Percentiles rank a stretch among this genome's conserved stretches.
phyloP scores from a whole-genome alignment of 371 early-diverging fungal species.

The Mucor indicus region DNA sequence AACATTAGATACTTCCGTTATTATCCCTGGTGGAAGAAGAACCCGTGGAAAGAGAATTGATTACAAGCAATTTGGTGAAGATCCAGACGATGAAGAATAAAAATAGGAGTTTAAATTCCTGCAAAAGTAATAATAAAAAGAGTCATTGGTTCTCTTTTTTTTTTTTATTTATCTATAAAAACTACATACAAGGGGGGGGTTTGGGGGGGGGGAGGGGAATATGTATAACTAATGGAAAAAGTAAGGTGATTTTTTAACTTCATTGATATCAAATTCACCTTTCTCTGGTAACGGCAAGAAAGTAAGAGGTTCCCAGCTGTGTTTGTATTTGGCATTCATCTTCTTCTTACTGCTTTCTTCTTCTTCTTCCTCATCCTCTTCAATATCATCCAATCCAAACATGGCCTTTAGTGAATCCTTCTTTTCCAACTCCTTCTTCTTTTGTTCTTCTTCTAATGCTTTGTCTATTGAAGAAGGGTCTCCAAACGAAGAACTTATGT shows the following conservation, averaged over 20 bases:
- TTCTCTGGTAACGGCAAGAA: conserved; percentile 76
- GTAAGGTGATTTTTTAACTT: conserved; percentile 81
- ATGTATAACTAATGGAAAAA: conserved; percentile 70
- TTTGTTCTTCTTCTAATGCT: conserved; percentile 22
- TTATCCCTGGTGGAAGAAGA: conserved; percentile 64
- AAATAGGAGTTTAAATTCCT: no score
- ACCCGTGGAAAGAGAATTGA: conserved; percentile 74
- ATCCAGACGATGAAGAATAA: conserved; percentile 57
- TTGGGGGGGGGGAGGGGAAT: no score
- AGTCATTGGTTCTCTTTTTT: no score
- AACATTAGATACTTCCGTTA: conserved; percentile 58
- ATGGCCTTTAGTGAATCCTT: conserved; percentile 27
- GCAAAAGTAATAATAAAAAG: no score
- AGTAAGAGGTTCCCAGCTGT: conserved; percentile 68
- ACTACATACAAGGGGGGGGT: no score
- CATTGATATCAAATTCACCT: conserved; percentile 83
- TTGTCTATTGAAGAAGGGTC: conserved; percentile 9
- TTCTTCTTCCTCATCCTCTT: conserved; percentile 18
- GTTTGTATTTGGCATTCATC: conserved; percentile 26
- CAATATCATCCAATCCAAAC: conserved; percentile 27
- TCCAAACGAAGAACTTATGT: conserved; percentile 4
- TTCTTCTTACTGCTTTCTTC: conserved; percentile 11
- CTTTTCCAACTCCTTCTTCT: conserved; percentile 25
- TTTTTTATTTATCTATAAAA: no score
- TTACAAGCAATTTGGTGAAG: conserved; percentile 64